Base-by-base conservation (phyloP, 2,329 filamentous ascomycete species). In the Trichoderma koningii region DNA sequence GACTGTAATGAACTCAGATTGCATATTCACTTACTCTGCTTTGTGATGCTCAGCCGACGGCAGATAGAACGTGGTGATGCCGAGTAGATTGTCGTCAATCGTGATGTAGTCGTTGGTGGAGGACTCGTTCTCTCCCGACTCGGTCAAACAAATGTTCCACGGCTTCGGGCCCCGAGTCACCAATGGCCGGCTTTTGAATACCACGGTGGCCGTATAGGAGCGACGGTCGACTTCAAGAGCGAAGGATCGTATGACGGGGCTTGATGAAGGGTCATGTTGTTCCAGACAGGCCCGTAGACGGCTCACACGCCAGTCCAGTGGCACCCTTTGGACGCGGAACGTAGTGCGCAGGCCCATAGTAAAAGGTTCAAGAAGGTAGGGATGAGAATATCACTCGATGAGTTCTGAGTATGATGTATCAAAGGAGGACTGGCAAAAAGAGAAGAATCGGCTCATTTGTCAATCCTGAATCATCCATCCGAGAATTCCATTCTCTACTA, bases 261-360 rank as follows among this genome's bases (percentile, higher is more conserved):
- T 6, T 1, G 47, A 60, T 7, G 17, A n/a, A n/a, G 56, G 19
- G 19, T 60, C 45, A 10, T 60, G 30, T 7, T 28, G 28, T 28
- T 60, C 56, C 12, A 60, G 9, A 15, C 21, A 41, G 5, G 9
- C 10, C 19, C 28, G 56, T 19, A 60, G 23, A n/a, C 23, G 56
- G 5, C 5, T 7, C 9, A 28, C 15, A 42, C 19, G 14, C 56
- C 56, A 61, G 5, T 17, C 23, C 4, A 61, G 17, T 21, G 57
- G 57, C 38, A 61, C 47, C 6, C 47, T 34, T 61, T 17, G 57
- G 17, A 61, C 7, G 9, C 57, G 30, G 10, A 52, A 61, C 10
- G 47, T 61, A 14, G 9, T 6, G 23, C 44, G 3, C 1, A 17
- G n/a, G 14, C 15, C 48, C 12, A 14, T 9, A 12, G 21, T n/a